Evolutionary conservation across 306 rosid genomes (phyloP), one percentile per base, ranked within the genome.

Genomic region (Rubus parviflorus): DNA sequence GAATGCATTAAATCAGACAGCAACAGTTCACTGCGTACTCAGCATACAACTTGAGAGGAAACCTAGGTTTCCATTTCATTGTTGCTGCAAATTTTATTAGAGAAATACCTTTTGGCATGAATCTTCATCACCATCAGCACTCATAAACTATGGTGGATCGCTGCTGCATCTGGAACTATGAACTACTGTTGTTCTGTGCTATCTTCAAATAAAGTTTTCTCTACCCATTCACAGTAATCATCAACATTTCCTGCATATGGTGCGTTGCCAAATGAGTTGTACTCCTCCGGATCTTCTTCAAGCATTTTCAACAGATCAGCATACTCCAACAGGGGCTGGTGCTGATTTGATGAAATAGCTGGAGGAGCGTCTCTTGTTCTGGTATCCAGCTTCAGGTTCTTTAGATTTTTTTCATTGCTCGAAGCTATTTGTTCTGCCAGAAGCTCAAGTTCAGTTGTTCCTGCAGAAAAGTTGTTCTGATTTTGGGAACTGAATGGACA

Each of bases 261-360:
- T 68, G 58, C 77, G 38, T 58, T 30, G 20, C 43, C 58, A 75
- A 38, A 53, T 62, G 25, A 45, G 12, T 79, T 54, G 43, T 20
- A 61, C 14, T 48, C 70, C 5, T 71, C 82, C 4, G 13, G 76
- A 52, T 85, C 82, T 57, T 78, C 88, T 71, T 79, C 83, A 35
- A 82, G 83, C 54, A 66, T 61, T 47, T 72, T 72, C 53, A 79
- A 69, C 38, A 79, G 6, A 38, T 78, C 64, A 67, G 53, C 76
- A 11, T 45, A 61, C 60, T 75, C 85, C n/a, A 12, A 45, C 23
- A 45, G 51, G 49, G 82, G 46, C 80, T 77, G 79, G 42, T 57
- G 73, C 67, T 74, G 63, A 61, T 68, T 30, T 75, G 81, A 13
- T 30, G 83, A 70, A 74, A 75, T 22, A 51, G 57, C 78, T 53